Evolutionary conservation across 31 red algal species (phyloP), one percentile per base, ranked within the genome.

Genomic region (Asparagopsis taxiformis): DNA sequence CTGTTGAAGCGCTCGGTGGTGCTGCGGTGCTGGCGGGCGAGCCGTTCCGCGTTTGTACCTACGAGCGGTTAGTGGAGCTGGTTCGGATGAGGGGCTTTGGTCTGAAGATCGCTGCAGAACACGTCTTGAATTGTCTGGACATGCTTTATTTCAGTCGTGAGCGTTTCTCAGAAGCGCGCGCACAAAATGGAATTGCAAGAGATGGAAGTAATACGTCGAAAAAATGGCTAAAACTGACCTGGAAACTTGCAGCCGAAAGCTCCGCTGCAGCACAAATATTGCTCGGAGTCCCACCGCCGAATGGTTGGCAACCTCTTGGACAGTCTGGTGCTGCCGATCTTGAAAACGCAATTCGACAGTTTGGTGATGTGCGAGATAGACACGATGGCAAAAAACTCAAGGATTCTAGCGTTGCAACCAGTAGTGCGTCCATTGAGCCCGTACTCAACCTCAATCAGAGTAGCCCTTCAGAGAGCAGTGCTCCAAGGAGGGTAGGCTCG

Each of bases 1-100:
- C 75, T 13, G 80, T 93, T 0, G 71, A 84, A 22, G 79, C 89
- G 0, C 81, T 93, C 30, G 89, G 89, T 28, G 89, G 89, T 28
- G 79, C 71, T 21, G 89, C 89, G 13, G 89, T 63, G 36, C 75
- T 93, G 26, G 89, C 89, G 0, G 89, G 89, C 2, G 89, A 93
- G 28, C 89, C 89, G 0, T 85, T 84, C 62, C 79, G 89, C 13
- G 64, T 59, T 73, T 65, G 72, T 37, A 80, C 79, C 3, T 93
- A 93, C 51, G 89, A 93, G 64, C 63, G 82, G 44, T 51, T 93
- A 13, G 67, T 72, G 7, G 79, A 84, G 65, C 59, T 93, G 1
- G 82, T 85, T 25, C 80, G 74, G 24, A 68, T 76, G 56, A 62
- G 79, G 15, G 89, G 89, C 1, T 64, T 85, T 56, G 89, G 89